phyloP scores from a whole-genome alignment of 805 yeast genomes.

The Tetrapisispora phaffii region DNA sequence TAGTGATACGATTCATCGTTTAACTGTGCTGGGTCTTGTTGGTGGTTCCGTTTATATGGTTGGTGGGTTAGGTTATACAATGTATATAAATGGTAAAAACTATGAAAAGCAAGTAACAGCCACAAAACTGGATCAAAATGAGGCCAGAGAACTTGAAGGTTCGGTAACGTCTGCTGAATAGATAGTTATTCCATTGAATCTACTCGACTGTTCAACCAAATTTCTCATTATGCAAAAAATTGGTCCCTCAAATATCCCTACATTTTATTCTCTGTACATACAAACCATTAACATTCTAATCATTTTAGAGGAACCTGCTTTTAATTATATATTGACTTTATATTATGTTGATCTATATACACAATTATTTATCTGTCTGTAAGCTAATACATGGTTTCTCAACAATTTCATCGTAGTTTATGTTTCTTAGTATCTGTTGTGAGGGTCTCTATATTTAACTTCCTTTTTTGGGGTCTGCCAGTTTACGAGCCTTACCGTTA shows the following conservation, averaged over 20 bases:
- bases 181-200: too few species aligned
- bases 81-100: constrained; percentile 43
- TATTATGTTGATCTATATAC: neutral
- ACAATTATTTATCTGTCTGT: neutral
- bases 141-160: constrained; percentile 12
- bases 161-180: constrained; percentile 14
- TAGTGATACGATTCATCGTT: constrained; percentile 62
- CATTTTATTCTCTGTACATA: neutral
- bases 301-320: too few species aligned
- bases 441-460: too few species aligned
- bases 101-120: constrained; percentile 33
- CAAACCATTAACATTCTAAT: neutral
- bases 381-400: neutral
- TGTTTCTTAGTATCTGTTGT: neutral
- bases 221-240: too few species aligned
- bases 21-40: constrained; percentile 56
- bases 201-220: too few species aligned
- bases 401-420: neutral
- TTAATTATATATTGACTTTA: too few species aligned
- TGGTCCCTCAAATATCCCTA: neutral
- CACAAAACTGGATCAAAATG: constrained; percentile 3
- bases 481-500: constrained; percentile 30
- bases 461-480: constrained; percentile 13
- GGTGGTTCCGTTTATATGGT: constrained; percentile 47
- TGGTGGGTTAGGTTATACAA: constrained; percentile 42